Conservation (phyloP, 805 yeast genomes). For the Zygoascus flipseniorum region DNA sequence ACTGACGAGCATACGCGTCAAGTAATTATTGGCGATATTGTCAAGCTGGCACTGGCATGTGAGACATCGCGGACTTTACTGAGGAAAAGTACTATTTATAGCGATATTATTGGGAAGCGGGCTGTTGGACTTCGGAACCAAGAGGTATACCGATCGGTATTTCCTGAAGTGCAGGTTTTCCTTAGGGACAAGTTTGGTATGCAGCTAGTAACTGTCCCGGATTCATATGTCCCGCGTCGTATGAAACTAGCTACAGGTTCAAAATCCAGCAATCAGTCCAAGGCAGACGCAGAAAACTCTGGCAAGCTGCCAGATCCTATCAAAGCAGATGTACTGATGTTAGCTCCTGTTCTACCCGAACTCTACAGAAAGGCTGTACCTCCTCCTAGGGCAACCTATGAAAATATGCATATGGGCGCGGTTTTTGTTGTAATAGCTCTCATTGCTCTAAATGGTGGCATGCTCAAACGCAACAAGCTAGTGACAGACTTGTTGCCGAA, state of each 20-base stretch:
- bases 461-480: not conserved
- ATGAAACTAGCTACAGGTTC: not conserved
- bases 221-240: constrained; percentile 1
- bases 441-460: not conserved
- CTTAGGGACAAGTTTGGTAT: constrained; percentile 7
- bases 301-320: not conserved
- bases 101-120: not conserved
- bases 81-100: not conserved
- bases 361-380: not conserved
- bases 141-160: not conserved
- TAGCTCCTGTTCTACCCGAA: not conserved
- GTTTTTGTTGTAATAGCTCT: not conserved
- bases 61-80: not conserved
- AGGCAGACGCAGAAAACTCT: not conserved
- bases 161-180: constrained; percentile 3
- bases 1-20: not conserved
- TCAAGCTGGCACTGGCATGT: not conserved
- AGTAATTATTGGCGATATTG: not conserved
- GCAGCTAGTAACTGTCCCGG: constrained; percentile 9
- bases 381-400: not conserved
- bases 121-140: not conserved
- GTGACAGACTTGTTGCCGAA: not conserved
- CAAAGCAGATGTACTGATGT: not conserved
- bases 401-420: not conserved
- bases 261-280: not conserved